A percentile compares a stretch with the other conserved stretches of the same genome.
Conservation (phyloP, 495 filamentous ascomycete genomes). For the Wilcoxina mikolae region DNA sequence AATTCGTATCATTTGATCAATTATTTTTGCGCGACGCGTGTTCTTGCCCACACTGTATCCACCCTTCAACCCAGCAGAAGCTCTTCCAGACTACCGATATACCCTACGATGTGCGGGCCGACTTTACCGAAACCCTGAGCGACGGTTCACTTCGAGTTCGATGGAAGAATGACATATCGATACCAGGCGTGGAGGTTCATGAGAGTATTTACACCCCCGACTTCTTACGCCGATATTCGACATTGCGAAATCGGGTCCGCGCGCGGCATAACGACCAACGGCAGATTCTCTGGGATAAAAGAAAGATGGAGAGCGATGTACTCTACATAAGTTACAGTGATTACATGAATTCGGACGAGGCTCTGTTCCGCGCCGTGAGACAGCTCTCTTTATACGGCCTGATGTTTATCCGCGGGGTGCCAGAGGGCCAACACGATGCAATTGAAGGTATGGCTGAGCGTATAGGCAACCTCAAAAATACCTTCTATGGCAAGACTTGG, state of each 20-base stretch:
- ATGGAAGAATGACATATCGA: conserved; percentile 46
- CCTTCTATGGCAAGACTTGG: conserved; percentile 83
- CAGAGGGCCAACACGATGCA: conserved; percentile 40
- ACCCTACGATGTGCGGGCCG: conserved; percentile 37
- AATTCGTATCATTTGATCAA: conserved; percentile 14
- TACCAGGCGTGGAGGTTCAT: conserved; percentile 33
- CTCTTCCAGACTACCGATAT: conserved; percentile 62
- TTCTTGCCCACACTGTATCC: conserved; percentile 53
- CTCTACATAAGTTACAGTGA: conserved; percentile 46
- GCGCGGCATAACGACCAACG: conserved; percentile 19
- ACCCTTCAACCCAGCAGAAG: conserved; percentile 69
- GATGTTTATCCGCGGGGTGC: conserved; percentile 57
- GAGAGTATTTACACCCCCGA: conserved; percentile 33
- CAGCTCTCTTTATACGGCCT: conserved; percentile 47
- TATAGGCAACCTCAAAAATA: conserved; percentile 61
- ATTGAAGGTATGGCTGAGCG: conserved; percentile 52
- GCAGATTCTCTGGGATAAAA: conserved; percentile 29
- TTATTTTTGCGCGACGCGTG: conserved; percentile 66
- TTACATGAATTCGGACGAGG: conserved; percentile 45
- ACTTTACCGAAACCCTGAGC: conserved; percentile 9
- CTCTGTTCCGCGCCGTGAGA: conserved; percentile 40
- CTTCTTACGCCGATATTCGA: conserved; percentile 25
- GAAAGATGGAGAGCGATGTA: conserved; percentile 31
- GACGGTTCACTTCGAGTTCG: conserved; percentile 38
- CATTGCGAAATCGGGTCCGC: conserved; percentile 11